These are phyloP conservation scores for Xylariaceae sp. DNA, from an alignment of 2,329 filamentous ascomycete species.

Conservation along the genomic window DNA sequence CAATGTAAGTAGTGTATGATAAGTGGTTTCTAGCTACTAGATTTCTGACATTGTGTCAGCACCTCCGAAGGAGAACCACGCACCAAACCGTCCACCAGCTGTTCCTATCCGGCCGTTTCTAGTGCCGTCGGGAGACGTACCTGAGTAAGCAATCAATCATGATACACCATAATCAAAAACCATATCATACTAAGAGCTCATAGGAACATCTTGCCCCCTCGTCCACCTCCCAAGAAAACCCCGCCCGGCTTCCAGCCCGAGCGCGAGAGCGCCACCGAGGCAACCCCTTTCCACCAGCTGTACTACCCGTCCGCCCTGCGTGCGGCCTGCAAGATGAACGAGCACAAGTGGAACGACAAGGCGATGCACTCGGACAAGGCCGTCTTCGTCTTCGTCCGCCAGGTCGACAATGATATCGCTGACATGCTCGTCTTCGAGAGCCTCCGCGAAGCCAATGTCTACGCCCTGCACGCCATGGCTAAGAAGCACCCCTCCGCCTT, in stretches of 20 bases:
- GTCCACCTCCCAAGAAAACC: neutral
- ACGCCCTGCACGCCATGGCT: conserved; percentile 9
- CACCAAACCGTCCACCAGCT: neutral
- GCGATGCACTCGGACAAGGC: neutral
- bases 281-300: conserved; percentile 12
- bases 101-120: neutral
- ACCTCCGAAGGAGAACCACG: neutral
- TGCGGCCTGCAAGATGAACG: conserved; percentile 5
- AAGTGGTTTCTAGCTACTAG: neutral
- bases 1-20: neutral
- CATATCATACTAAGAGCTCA: too few species aligned
- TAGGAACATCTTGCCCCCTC: neutral
- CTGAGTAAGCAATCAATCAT: neutral
- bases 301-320: conserved; percentile 12
- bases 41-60: neutral
- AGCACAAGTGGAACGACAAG: conserved; percentile 4
- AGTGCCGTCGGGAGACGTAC: neutral
- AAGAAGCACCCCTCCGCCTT: conserved; percentile 19
- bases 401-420: conserved; percentile 3
- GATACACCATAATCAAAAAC: neutral
- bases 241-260: conserved; percentile 1
- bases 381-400: conserved; percentile 11
- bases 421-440: conserved; percentile 11
- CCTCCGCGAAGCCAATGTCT: conserved; percentile 8
- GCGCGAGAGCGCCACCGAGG: neutral